Conservation (phyloP, 768 basidiomycete species). For the Suillus subaureus region DNA sequence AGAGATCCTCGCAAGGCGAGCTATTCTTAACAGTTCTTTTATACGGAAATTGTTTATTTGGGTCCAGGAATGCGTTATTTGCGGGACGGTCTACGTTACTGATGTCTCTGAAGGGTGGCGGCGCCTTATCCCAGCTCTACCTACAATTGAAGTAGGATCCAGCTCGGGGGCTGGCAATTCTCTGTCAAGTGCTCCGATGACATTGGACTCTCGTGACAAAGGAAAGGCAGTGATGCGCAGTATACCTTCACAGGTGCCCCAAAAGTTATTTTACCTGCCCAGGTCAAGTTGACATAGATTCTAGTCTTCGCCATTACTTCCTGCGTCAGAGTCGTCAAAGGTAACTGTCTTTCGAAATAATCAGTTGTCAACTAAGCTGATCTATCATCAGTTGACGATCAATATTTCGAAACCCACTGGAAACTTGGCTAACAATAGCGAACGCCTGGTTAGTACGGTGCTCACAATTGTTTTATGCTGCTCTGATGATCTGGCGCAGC, state of each 20-base stretch:
- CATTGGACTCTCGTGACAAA: constrained; percentile 13
- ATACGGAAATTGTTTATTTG: constrained; percentile 8
- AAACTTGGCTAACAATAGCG: constrained; percentile 21
- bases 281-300: background rate
- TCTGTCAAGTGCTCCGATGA: background rate
- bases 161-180: background rate
- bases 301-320: constrained; percentile 31
- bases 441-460: constrained; percentile 15
- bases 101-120: constrained; percentile 57
- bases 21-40: constrained; percentile 4
- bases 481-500: constrained; percentile 19
- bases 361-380: constrained; percentile 11
- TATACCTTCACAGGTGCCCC: constrained; percentile 26
- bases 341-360: constrained; percentile 17
- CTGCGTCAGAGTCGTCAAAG: constrained; percentile 28
- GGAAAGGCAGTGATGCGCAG: constrained; percentile 18
- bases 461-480: background rate
- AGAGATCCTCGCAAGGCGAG: constrained; percentile 70
- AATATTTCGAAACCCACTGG: constrained; percentile 18
- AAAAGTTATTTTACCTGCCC: too few species aligned
- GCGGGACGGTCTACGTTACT: constrained; percentile 60
- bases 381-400: constrained; percentile 21
- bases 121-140: constrained; percentile 38
- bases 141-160: constrained; percentile 4
- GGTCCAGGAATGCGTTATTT: constrained; percentile 77